Percentiles rank a stretch among this genome's conserved stretches.
These are phyloP conservation scores for Kandelia obovata DNA, from an alignment of 345 rosid species.

Conservation along the genomic window DNA sequence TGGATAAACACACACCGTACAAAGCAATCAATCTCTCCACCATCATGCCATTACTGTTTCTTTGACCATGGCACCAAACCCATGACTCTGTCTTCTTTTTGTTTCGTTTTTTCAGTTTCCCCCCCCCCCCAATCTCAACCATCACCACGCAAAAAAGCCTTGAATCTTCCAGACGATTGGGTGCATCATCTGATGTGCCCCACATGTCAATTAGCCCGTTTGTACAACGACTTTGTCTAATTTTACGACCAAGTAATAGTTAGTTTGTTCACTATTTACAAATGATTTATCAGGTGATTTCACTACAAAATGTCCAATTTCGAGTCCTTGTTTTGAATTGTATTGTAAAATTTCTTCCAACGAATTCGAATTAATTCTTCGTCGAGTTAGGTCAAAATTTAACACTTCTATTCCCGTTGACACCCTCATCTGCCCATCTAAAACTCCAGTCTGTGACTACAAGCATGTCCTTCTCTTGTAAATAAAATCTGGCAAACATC, in stretches of 20 bases:
- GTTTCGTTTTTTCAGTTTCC: not conserved
- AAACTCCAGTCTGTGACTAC: not conserved
- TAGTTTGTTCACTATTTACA: no score
- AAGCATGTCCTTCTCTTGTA: not conserved
- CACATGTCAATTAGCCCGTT: not conserved
- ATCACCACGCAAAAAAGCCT: not conserved
- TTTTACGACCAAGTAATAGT: no score
- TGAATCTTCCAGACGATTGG: conserved; percentile 17
- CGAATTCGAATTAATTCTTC: no score
- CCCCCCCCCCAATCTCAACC: no score
- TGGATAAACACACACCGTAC: no score
- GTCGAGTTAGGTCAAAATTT: no score
- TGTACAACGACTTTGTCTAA: not conserved
- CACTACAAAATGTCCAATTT: no score
- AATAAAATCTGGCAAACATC: not conserved
- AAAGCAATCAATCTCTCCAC: no score
- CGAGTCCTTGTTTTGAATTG: no score
- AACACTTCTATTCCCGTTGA: no score
- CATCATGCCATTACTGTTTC: not conserved
- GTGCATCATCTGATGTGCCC: not conserved
- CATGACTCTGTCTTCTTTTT: not conserved
- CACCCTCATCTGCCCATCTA: not conserved
- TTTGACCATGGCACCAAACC: conserved; percentile 22
- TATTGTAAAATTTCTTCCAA: no score
- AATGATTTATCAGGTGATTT: no score